A percentile compares a stretch with the other conserved stretches of the same genome.
These are phyloP conservation scores for Globisporangium cylindrosporum DNA, from an alignment of 352 stramenopile species.

Conservation along the genomic window DNA sequence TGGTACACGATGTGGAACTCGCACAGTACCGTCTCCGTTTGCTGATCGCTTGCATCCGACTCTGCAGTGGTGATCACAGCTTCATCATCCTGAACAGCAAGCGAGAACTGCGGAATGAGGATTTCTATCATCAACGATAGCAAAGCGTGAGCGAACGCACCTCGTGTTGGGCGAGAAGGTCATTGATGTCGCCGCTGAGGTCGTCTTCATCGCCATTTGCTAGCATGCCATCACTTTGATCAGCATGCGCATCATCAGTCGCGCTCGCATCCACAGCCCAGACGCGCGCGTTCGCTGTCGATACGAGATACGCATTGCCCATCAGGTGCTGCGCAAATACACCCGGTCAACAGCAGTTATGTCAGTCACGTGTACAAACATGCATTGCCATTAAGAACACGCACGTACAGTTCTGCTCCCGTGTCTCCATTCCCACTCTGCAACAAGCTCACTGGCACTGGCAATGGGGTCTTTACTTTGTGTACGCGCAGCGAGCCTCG, in stretches of 20 bases:
- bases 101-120: background rate
- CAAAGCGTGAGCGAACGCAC: conserved; percentile 3
- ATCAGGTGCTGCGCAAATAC: conserved; percentile 39
- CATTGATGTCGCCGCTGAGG: conserved; percentile 7
- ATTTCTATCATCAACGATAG: background rate
- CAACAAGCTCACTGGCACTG: background rate
- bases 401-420: conserved; percentile 42
- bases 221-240: background rate
- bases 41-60: background rate
- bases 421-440: conserved; percentile 59
- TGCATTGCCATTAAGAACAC: background rate
- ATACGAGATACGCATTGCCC: conserved; percentile 69
- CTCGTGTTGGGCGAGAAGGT: conserved; percentile 13
- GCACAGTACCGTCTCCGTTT: conserved; percentile 34
- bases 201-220: background rate
- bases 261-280: conserved; percentile 3
- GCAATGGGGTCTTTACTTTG: background rate
- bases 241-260: conserved; percentile 1
- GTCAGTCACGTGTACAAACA: background rate
- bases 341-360: background rate
- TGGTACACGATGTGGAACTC: conserved; percentile 86
- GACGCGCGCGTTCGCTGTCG: conserved; percentile 32
- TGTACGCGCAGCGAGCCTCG: conserved; percentile 27
- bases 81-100: conserved; percentile 1
- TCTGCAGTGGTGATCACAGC: conserved; percentile 4